Conservation (phyloP, 805 yeast species). For the Kuraishia cidri region DNA sequence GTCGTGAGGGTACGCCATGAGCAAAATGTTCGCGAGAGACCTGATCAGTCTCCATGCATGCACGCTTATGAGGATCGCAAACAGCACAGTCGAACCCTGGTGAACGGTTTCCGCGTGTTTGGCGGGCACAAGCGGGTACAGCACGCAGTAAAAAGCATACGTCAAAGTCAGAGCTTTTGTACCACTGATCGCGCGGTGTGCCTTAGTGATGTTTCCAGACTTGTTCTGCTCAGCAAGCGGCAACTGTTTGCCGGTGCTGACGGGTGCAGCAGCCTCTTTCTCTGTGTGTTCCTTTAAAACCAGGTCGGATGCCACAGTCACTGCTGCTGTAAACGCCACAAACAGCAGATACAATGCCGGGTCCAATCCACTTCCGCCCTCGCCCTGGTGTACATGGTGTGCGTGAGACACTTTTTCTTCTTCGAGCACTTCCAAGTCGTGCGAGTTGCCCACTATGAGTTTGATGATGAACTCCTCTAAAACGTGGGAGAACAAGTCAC, state of each 20-base stretch:
- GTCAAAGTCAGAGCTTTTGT: conserved; percentile 24
- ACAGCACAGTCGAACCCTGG: conserved; percentile 13
- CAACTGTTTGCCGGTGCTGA: neutral
- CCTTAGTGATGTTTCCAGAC: neutral
- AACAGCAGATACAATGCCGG: neutral
- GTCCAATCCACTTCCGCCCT: neutral
- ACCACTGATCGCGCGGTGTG: conserved; percentile 4
- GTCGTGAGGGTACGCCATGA: conserved; percentile 43
- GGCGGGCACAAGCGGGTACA: conserved; percentile 15
- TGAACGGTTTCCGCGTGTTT: conserved; percentile 11
- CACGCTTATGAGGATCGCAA: conserved; percentile 13
- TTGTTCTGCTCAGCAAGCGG: neutral
- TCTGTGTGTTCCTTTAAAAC: neutral
- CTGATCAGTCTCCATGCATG: conserved; percentile 30
- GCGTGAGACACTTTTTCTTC: conserved; percentile 14
- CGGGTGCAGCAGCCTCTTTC: neutral
- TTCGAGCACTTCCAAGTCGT: conserved; percentile 8
- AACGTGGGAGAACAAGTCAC: conserved; percentile 82
- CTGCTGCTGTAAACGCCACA: neutral
- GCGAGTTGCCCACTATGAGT: conserved; percentile 23
- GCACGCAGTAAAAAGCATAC: conserved; percentile 18
- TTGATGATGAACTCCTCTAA: conserved; percentile 60
- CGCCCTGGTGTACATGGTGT: conserved; percentile 17
- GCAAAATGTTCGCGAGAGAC: conserved; percentile 39
- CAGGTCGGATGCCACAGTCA: neutral